phyloP scores from a whole-genome alignment of 1,284 basidiomycete genomes.

The Meripilus lineatus region DNA sequence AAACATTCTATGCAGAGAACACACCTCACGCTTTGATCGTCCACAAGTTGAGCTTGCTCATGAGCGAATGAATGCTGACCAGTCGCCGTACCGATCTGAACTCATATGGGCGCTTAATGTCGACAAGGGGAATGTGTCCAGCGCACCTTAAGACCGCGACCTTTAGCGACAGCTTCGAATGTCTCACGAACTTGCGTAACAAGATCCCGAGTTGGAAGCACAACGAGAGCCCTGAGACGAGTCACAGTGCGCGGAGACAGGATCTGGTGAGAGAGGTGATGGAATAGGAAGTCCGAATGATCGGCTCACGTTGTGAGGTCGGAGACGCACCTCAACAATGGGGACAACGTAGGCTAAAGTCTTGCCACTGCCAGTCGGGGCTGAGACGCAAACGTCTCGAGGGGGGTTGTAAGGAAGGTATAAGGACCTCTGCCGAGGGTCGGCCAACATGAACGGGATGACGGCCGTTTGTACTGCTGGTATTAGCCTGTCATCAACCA shows the following conservation, averaged over 20 bases:
- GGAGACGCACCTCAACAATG: conserved; percentile 69
- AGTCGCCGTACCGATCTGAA: conserved; percentile 72
- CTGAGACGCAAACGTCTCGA: conserved; percentile 91
- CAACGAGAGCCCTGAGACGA: conserved; percentile 84
- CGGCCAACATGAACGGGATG: conserved; percentile 68
- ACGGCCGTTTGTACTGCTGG: conserved; percentile 75
- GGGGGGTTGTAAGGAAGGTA: conserved; percentile 72
- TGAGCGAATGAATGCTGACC: conserved; percentile 84
- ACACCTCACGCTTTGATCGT: conserved; percentile 45
- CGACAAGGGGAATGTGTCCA: not conserved
- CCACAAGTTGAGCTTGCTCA: conserved; percentile 71
- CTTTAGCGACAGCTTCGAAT: conserved; percentile 81
- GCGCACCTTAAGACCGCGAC: conserved; percentile 79
- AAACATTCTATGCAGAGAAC: conserved; percentile 13
- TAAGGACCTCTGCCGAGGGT: conserved; percentile 40
- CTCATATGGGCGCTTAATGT: not conserved
- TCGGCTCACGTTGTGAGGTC: not conserved
- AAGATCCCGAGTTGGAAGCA: conserved; percentile 94
- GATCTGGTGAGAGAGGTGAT: conserved; percentile 39
- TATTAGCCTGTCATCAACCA: conserved; percentile 2
- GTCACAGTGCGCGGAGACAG: conserved; percentile 73
- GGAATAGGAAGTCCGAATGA: not conserved
- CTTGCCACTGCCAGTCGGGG: conserved; percentile 97
- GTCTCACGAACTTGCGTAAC: conserved; percentile 92
- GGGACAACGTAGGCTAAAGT: conserved; percentile 93